Evolutionary conservation across 306 rosid species (phyloP).

Genomic region (Phaseolus lunatus): DNA sequence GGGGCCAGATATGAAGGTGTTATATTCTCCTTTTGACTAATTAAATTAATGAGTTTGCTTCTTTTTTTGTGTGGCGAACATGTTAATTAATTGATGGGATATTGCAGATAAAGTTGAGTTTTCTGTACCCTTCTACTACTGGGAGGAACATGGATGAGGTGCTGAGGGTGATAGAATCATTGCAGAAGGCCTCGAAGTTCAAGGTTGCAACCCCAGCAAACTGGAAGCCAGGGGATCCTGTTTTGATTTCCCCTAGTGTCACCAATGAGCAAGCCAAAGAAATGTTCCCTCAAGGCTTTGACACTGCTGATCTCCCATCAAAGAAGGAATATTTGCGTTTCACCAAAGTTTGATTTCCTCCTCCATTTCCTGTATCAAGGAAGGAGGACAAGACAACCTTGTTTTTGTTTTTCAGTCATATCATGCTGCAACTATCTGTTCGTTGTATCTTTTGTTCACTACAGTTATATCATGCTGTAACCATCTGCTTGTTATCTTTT

Average conservation of each 20-base stretch:
- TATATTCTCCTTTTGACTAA: background rate
- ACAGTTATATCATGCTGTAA: too few species aligned
- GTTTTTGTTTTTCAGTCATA: too few species aligned
- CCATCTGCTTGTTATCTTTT: too few species aligned
- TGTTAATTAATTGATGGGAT: background rate
- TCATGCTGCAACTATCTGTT: background rate
- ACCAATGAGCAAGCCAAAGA: constrained; percentile 70
- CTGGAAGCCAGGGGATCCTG: constrained; percentile 73
- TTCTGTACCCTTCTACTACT: constrained; percentile 77
- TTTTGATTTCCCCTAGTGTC: constrained; percentile 62
- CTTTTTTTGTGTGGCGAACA: background rate
- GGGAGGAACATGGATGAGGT: constrained; percentile 94
- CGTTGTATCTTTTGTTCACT: background rate
- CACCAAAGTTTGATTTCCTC: constrained; percentile 53
- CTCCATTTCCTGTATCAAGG: too few species aligned
- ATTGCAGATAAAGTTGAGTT: constrained; percentile 72
- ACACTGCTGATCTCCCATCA: constrained; percentile 72
- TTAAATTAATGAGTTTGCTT: background rate
- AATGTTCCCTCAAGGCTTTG: constrained; percentile 62
- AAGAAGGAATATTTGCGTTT: constrained; percentile 71
- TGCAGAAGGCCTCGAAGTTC: constrained; percentile 65
- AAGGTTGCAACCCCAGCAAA: constrained; percentile 79
- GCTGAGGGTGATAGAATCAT: constrained; percentile 76
- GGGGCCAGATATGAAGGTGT: constrained; percentile 75
- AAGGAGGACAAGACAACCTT: background rate